Percentiles rank a stretch among this genome's conserved stretches.
These are phyloP conservation scores for Patellaria atrata DNA, from an alignment of 495 filamentous ascomycete species.

Conservation along the genomic window DNA sequence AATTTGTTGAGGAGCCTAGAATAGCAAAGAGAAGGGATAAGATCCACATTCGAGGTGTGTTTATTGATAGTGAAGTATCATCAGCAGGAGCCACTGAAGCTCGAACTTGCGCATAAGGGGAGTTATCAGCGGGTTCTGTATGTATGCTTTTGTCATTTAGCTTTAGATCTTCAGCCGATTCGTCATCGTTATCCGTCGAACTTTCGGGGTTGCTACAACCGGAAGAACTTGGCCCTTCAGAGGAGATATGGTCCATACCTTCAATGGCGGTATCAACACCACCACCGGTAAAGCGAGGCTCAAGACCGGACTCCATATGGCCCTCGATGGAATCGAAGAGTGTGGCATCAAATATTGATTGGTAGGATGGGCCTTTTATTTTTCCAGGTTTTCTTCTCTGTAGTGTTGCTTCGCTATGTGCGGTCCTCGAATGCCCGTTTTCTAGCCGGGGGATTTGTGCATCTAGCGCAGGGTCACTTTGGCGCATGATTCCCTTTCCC, in stretches of 20 bases:
- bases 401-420: constrained; percentile 11
- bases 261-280: constrained; percentile 1
- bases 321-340: constrained; percentile 9
- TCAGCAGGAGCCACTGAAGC: constrained; percentile 64
- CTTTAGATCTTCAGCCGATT: constrained; percentile 8
- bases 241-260: constrained; percentile 9
- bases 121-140: constrained; percentile 12
- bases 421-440: constrained; percentile 2
- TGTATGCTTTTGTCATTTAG: constrained; percentile 6
- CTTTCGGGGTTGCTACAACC: constrained; percentile 9
- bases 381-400: too few species aligned
- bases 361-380: too few species aligned
- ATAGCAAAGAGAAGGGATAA: constrained; percentile 65
- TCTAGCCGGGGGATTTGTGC: background rate
- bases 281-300: constrained; percentile 10
- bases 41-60: constrained; percentile 78
- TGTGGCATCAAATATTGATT: background rate
- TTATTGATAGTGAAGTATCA: constrained; percentile 59
- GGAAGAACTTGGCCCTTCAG: constrained; percentile 12
- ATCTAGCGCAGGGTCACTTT: constrained; percentile 8
- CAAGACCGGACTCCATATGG: constrained; percentile 13
- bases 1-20: constrained; percentile 65
- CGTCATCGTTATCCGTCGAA: constrained; percentile 7
- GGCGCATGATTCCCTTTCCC: constrained; percentile 18
- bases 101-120: constrained; percentile 38